These are phyloP conservation scores for Raphanus sativus DNA, from an alignment of 345 rosid genomes.

Conservation along the genomic window DNA sequence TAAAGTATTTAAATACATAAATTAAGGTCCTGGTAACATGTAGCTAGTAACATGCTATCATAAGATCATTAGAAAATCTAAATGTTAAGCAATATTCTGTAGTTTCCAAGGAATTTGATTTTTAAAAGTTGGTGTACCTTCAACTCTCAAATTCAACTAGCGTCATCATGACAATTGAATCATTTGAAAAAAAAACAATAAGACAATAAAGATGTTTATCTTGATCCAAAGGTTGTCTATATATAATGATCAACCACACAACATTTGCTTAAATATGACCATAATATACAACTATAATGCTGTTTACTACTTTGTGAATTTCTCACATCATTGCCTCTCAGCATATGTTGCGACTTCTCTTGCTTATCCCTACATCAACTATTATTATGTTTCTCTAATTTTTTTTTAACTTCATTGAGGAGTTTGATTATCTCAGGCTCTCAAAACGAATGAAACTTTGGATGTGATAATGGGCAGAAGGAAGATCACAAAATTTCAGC, in stretches of 20 bases:
- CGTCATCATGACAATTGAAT: slow-evolving; percentile 28
- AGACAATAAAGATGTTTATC: slow-evolving; percentile 9
- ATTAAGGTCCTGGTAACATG: too few relatives aligned
- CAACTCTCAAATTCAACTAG: slow-evolving; percentile 7
- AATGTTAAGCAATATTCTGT: not conserved
- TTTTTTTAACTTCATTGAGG: not conserved
- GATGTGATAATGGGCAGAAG: too few relatives aligned
- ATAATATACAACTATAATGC: slow-evolving; percentile 32
- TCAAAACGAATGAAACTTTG: not conserved
- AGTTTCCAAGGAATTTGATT: not conserved
- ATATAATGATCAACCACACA: slow-evolving; percentile 21
- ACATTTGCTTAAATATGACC: slow-evolving; percentile 21
- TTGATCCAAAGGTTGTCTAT: slow-evolving; percentile 22
- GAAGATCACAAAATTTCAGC: too few relatives aligned
- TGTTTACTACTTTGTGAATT: slow-evolving; percentile 25
- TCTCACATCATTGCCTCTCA: slow-evolving; percentile 33
- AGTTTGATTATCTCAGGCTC: not conserved
- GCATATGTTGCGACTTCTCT: slow-evolving; percentile 37
- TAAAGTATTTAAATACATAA: too few relatives aligned
- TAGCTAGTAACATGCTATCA: too few relatives aligned
- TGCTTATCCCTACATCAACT: slow-evolving; percentile 27
- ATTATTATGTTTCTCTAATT: slow-evolving; percentile 16
- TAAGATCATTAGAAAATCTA: not conserved
- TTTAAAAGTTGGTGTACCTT: slow-evolving; percentile 26
- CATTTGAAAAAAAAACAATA: slow-evolving; percentile 2